phyloP scores from a whole-genome alignment of 371 early-diverging fungal genomes.

The Smittium mucronatum region DNA sequence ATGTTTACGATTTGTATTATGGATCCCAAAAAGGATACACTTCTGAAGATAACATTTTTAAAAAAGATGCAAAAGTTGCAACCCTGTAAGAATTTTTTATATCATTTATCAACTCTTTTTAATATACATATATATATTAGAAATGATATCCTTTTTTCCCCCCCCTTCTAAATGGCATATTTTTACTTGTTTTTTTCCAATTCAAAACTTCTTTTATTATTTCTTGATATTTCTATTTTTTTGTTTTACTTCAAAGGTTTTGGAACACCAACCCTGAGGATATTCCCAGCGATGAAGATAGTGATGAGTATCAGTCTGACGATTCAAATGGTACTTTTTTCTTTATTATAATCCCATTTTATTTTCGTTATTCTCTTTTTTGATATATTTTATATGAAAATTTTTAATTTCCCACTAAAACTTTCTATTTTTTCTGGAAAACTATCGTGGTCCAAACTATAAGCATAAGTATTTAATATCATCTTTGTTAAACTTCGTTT shows the following conservation, averaged over 20 bases:
- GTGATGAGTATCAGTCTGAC: slow-evolving; percentile 5
- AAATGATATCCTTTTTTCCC: too few relatives aligned
- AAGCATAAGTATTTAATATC: too few relatives aligned
- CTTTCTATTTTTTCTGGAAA: too few relatives aligned
- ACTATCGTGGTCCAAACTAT: too few relatives aligned
- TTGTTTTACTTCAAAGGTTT: too few relatives aligned
- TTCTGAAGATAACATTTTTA: background rate
- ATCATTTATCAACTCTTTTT: background rate
- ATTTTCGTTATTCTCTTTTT: background rate
- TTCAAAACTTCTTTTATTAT: too few relatives aligned
- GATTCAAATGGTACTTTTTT: slow-evolving; percentile 7
- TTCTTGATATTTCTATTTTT: too few relatives aligned
- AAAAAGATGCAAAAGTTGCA: slow-evolving; percentile 1
- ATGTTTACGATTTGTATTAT: slow-evolving; percentile 12
- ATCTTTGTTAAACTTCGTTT: too few relatives aligned
- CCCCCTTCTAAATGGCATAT: too few relatives aligned
- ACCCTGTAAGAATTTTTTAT: slow-evolving; percentile 4
- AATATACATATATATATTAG: too few relatives aligned
- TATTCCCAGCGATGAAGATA: background rate
- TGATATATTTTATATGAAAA: background rate
- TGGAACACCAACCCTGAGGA: background rate
- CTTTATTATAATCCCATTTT: background rate
- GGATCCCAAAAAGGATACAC: background rate
- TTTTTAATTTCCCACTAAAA: too few relatives aligned
- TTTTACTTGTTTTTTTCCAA: too few relatives aligned